Percentiles rank a stretch among this genome's conserved stretches.
phyloP scores from a whole-genome alignment of 345 rosid genomes.

The Dimocarpus longan region DNA sequence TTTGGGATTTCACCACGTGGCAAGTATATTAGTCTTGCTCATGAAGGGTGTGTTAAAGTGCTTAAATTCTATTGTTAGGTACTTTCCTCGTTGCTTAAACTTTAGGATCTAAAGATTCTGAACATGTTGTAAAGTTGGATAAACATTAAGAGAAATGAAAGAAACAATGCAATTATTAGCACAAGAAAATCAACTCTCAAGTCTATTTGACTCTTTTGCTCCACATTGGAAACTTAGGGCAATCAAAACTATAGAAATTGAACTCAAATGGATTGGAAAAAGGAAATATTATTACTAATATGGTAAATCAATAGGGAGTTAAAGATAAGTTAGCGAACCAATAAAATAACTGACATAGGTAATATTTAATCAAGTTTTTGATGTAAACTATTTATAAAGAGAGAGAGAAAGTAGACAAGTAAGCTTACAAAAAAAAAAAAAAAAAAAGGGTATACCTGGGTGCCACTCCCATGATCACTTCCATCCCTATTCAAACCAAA shows the following conservation, averaged over 20 bases:
- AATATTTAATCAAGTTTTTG: not conserved
- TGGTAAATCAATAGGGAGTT: not conserved
- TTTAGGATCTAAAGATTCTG: too few species aligned
- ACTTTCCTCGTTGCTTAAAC: too few species aligned
- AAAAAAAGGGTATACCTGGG: constrained; percentile 22
- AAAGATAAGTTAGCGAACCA: not conserved
- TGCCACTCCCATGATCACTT: constrained; percentile 43
- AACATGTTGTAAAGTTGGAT: not conserved
- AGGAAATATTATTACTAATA: not conserved
- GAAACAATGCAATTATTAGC: not conserved
- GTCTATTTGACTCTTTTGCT: not conserved
- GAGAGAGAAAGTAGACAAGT: not conserved
- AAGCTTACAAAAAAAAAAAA: not conserved
- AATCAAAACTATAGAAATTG: not conserved
- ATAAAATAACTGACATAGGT: constrained; percentile 10
- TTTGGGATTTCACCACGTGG: too few species aligned
- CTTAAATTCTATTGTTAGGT: too few species aligned
- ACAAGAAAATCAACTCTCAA: not conserved
- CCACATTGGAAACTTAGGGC: not conserved
- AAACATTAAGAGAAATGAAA: not conserved
- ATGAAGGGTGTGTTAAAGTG: too few species aligned
- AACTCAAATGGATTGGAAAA: not conserved
- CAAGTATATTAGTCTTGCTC: too few species aligned
- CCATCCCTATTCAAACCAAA: constrained; percentile 33
- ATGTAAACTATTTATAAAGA: not conserved